Percentiles rank a stretch among this genome's conserved stretches.
Conservation (phyloP, 176 grass and related monocot genomes). For the Canna indica region DNA sequence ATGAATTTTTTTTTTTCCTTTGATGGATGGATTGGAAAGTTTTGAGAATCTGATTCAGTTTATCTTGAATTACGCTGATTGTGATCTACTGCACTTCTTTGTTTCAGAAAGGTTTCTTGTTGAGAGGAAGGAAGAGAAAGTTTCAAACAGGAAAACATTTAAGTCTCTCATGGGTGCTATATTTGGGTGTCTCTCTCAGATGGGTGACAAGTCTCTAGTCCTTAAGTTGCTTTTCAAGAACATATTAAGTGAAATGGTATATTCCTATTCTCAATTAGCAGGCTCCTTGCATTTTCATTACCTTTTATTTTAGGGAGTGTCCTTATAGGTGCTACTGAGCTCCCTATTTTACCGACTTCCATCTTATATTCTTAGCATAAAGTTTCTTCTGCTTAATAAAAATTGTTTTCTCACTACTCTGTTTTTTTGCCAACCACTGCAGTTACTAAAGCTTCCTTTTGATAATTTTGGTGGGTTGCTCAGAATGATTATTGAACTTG, state of each 20-base stretch:
- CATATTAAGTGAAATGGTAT: constrained; percentile 46
- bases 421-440: constrained; percentile 12
- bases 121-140: constrained; percentile 19
- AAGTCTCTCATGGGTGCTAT: constrained; percentile 39
- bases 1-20: background rate
- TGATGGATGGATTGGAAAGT: background rate
- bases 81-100: background rate
- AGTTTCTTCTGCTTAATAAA: background rate
- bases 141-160: constrained; percentile 37
- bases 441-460: constrained; percentile 37
- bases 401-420: constrained; percentile 7
- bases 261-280: background rate
- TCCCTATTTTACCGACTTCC: background rate
- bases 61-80: constrained; percentile 8
- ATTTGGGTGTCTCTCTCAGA: constrained; percentile 53
- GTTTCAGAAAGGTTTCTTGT: constrained; percentile 26
- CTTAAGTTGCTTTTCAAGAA: constrained; percentile 60
- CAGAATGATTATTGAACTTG: constrained; percentile 57
- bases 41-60: background rate
- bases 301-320: background rate
- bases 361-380: no score
- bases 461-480: constrained; percentile 63
- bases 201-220: constrained; percentile 68
- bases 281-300: background rate
- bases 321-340: background rate